Percentiles rank a stretch among this genome's conserved stretches.
Evolutionary conservation across 164 flowering plant genomes (phyloP).

Genomic region (Paratinospora sagittata): DNA sequence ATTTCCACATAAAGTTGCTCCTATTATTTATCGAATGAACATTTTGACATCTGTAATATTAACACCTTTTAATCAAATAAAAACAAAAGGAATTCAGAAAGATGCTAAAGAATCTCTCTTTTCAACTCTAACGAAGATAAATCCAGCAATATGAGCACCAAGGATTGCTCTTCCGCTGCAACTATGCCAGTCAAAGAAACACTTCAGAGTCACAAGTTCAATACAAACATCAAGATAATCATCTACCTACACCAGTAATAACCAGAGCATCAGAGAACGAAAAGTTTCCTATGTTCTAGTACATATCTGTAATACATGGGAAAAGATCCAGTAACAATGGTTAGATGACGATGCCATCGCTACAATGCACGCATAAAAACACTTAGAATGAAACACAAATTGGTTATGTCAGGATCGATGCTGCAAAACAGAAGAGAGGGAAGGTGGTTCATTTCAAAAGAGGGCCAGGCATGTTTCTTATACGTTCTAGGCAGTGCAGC

Average conservation of each 20-base stretch:
- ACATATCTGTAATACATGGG: not conserved
- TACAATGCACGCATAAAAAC: not conserved
- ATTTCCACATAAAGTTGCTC: too few relatives aligned
- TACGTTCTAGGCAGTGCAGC: slow-evolving; percentile 42
- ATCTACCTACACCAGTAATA: not conserved
- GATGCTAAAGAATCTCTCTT: too few relatives aligned
- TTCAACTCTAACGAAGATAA: too few relatives aligned
- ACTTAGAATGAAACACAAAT: not conserved
- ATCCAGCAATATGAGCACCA: too few relatives aligned
- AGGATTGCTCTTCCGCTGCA: too few relatives aligned
- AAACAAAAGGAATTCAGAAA: too few relatives aligned
- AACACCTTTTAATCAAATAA: too few relatives aligned
- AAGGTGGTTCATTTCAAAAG: not conserved
- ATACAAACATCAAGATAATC: not conserved
- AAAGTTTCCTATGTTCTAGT: not conserved
- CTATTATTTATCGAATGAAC: too few relatives aligned
- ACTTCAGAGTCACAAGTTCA: not conserved
- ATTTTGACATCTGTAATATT: too few relatives aligned
- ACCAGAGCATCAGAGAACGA: slow-evolving; percentile 2
- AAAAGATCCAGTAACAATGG: not conserved
- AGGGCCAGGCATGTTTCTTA: not conserved
- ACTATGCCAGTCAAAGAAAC: too few relatives aligned
- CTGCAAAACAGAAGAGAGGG: not conserved
- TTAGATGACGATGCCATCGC: not conserved
- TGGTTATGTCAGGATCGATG: not conserved